Evolutionary conservation across 176 grass and related monocot species (phyloP).

Genomic region (Lolium perenne): DNA sequence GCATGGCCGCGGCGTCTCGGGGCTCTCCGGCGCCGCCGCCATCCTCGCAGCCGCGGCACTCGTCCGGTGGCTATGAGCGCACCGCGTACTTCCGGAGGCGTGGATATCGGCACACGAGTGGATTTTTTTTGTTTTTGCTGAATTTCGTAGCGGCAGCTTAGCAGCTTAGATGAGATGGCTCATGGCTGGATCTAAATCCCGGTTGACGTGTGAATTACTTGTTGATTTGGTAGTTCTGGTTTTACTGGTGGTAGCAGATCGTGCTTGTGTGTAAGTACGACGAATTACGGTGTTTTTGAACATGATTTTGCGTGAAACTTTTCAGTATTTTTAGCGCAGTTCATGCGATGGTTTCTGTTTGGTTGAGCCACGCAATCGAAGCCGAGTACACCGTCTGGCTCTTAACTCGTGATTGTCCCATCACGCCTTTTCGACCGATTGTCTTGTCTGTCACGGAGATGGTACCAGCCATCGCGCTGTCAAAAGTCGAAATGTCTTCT

Average conservation of each 20-base stretch:
- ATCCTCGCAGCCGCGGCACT: neutral
- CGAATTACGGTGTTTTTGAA: neutral
- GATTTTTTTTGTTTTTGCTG: neutral
- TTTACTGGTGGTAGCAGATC: too few species aligned
- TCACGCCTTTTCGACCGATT: too few species aligned
- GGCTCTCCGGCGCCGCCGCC: neutral
- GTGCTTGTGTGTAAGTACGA: neutral
- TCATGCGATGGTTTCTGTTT: neutral
- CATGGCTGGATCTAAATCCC: neutral
- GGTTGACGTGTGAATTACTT: neutral
- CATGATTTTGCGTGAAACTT: neutral
- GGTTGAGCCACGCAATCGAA: too few species aligned
- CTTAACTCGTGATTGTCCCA: too few species aligned
- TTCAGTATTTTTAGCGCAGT: neutral
- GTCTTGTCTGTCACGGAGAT: too few species aligned
- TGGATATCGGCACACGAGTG: neutral
- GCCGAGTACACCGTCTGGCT: too few species aligned
- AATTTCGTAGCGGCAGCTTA: neutral
- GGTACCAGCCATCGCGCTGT: too few species aligned
- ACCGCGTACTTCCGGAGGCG: too few species aligned
- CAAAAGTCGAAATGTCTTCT: too few species aligned
- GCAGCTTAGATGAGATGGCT: slow-evolving; percentile 4
- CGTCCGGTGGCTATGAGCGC: slow-evolving; percentile 29
- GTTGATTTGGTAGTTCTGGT: too few species aligned
- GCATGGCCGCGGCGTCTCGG: neutral